These are phyloP conservation scores for Pythium rishiriense DNA, from an alignment of 352 stramenopile species.

Conservation along the genomic window DNA sequence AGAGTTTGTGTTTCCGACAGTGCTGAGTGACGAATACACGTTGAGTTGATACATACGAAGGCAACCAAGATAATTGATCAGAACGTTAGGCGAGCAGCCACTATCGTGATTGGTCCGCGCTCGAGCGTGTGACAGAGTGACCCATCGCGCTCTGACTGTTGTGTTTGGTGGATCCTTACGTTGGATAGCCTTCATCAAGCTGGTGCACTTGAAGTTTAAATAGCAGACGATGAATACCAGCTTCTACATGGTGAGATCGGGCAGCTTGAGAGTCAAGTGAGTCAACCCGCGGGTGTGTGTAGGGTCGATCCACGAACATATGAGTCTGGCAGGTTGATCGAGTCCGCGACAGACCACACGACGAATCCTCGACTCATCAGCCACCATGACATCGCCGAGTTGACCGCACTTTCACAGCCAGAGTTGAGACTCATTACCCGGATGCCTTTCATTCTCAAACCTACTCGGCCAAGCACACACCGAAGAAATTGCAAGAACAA, in stretches of 20 bases:
- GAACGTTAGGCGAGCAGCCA: not conserved
- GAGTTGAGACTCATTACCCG: not conserved
- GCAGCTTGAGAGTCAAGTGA: not conserved
- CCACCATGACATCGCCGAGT: too few relatives aligned
- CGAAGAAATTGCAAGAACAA: not conserved
- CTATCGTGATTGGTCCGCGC: slow-evolving; percentile 1
- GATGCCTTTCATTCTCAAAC: too few relatives aligned
- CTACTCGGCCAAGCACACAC: not conserved
- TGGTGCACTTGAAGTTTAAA: too few relatives aligned
- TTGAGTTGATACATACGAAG: not conserved
- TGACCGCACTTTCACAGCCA: not conserved
- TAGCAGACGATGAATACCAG: not conserved
- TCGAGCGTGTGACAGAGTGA: not conserved
- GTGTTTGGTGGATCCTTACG: not conserved
- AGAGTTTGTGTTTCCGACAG: not conserved
- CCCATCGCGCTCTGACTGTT: not conserved
- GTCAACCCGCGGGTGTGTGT: too few relatives aligned
- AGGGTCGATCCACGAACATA: not conserved
- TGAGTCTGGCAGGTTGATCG: not conserved
- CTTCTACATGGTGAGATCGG: not conserved
- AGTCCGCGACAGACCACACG: too few relatives aligned
- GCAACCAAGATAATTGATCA: too few relatives aligned
- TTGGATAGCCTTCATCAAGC: not conserved
- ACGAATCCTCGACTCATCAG: too few relatives aligned
- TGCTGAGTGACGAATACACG: not conserved